phyloP scores from a whole-genome alignment of 108 stramenopile species.

The Epipyxis sp. region DNA sequence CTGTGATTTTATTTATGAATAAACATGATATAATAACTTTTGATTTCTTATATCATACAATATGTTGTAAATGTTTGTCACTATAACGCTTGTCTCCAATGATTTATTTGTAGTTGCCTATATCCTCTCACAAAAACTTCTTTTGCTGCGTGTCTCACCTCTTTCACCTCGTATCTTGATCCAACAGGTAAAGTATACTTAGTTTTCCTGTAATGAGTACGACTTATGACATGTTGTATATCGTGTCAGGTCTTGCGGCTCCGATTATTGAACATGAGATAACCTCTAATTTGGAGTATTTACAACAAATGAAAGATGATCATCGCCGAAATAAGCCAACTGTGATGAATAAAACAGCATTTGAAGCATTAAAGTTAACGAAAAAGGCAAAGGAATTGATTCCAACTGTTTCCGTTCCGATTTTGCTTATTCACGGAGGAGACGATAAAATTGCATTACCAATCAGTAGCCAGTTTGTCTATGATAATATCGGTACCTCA shows the following conservation, averaged over 20 bases:
- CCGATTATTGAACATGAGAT: slow-evolving; percentile 7
- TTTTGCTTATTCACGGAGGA: slow-evolving; percentile 11
- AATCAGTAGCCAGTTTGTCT: not conserved
- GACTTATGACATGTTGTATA: too few species aligned
- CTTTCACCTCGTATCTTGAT: not conserved
- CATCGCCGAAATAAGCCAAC: not conserved
- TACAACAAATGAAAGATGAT: not conserved
- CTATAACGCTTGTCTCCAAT: too few species aligned
- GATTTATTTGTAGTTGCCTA: slow-evolving; percentile 15
- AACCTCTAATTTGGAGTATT: not conserved
- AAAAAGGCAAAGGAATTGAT: not conserved
- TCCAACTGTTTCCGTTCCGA: not conserved
- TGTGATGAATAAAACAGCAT: not conserved
- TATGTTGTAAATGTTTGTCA: too few species aligned
- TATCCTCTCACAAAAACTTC: slow-evolving; percentile 18
- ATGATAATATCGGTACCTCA: not conserved
- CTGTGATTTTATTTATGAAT: too few species aligned
- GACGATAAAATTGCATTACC: slow-evolving; percentile 10
- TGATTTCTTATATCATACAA: too few species aligned
- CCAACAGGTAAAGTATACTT: too few species aligned
- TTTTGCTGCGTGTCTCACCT: not conserved
- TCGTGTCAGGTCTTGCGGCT: slow-evolving; percentile 8
- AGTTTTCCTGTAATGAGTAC: too few species aligned
- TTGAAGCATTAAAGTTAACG: not conserved
- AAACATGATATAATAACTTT: too few species aligned